These are phyloP conservation scores for Aspergillus mulundensis DNA, from an alignment of 495 filamentous ascomycete species.

Conservation along the genomic window DNA sequence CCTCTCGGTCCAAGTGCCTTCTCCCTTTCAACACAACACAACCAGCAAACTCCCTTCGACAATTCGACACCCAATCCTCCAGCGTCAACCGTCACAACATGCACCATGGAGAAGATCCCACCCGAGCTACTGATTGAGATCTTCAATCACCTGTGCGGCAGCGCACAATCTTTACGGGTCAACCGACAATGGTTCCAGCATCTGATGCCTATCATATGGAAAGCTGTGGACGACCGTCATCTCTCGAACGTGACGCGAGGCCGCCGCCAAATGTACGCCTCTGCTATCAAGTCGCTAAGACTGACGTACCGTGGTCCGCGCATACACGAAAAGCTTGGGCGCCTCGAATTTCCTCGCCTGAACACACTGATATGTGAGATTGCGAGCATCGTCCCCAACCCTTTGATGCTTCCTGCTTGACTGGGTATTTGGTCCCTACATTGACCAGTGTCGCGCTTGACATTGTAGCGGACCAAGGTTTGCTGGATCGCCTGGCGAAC, in stretches of 20 bases:
- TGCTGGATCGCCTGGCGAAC: not conserved
- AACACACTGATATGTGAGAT: not conserved
- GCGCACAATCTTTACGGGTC: not conserved
- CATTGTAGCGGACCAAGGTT: not conserved
- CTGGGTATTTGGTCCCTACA: not conserved
- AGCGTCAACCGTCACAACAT: not conserved
- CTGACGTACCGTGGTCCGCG: not conserved
- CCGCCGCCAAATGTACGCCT: not conserved
- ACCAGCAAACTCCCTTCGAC: too few species aligned
- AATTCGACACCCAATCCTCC: not conserved
- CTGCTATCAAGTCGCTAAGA: not conserved
- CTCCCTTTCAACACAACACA: too few species aligned
- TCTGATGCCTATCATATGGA: not conserved
- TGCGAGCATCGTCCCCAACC: not conserved
- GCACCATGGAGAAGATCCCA: not conserved
- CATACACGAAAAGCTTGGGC: not conserved
- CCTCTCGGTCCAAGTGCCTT: not conserved
- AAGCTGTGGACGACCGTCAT: not conserved
- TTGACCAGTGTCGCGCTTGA: not conserved
- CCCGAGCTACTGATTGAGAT: not conserved
- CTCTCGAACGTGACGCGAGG: not conserved
- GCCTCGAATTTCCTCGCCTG: not conserved
- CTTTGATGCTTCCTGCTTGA: not conserved
- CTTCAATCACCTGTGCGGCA: not conserved
- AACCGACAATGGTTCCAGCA: not conserved